Base-by-base conservation (phyloP, 1,284 basidiomycete genomes). In the Amylostereum areolatum region DNA sequence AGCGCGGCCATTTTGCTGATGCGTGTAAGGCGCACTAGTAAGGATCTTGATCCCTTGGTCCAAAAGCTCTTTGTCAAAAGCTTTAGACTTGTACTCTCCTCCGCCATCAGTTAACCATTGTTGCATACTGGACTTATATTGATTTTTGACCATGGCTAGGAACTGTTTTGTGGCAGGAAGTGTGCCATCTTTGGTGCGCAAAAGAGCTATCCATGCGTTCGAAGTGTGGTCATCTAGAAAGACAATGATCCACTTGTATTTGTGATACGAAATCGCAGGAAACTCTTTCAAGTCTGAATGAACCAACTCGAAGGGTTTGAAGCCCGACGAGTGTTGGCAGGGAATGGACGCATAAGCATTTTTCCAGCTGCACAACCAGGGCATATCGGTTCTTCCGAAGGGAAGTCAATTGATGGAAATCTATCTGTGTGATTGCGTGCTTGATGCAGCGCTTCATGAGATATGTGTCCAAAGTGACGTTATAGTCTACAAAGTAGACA, bases 151-250 rank as follows among this genome's bases (percentile, higher is more conserved):
- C 8, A 10, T 10, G 10, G 39, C 39, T 41, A 41, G 24, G 39
- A 41, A 41, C 8, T 41, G 11, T 24, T 41, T 24, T 11, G 39
- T 25, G 8, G 39, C 39, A 12, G 39, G 8, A 24, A 41, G 8
- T 25, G 39, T 24, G 25, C 8, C 39, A 1, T 11, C 9, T 25
- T 41, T 41, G 11, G 11, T 41, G 11, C 24, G 9, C 11, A 41
- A 24, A 41, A 9, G 18, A 10, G 18, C 24, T 12, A 41, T 24
- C 18, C 10, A 41, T 10, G 39, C 37, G 43, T 55, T 48, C 6
- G 57, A 58, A 5, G 62, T 53, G 45, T 53, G 55, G 43, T 68
- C 61, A 54, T 70, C 61, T 7, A 66, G 36, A 34, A 70, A 58
- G 0, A 59, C 56, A 6, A 67, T 54, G 12, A 49, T 48, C 45